A percentile compares a stretch with the other conserved stretches of the same genome.
Conservation (phyloP, 2,329 filamentous ascomycete genomes). For the Emergomyces africanus region DNA sequence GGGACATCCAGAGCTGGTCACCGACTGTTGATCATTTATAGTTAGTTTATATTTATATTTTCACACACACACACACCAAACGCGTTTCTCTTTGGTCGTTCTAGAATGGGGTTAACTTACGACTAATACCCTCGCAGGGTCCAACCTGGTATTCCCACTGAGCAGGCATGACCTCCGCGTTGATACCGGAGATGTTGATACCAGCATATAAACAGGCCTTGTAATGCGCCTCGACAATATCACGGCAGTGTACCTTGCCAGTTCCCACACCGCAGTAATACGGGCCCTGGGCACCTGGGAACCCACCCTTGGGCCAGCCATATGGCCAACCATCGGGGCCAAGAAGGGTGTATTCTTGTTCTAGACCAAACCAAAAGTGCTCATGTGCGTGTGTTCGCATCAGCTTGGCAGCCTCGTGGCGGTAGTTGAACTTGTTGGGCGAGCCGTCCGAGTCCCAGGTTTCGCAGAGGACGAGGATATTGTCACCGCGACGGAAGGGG, state of each 20-base stretch:
- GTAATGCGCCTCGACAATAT: constrained; percentile 94
- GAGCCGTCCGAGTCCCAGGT: constrained; percentile 89
- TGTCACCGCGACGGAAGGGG: constrained; percentile 78
- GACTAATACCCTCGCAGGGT: constrained; percentile 72
- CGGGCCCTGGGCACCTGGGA: constrained; percentile 82
- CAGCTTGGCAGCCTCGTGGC: constrained; percentile 77
- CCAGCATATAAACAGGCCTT: constrained; percentile 79
- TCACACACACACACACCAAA: background rate
- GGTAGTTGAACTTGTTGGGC: constrained; percentile 98
- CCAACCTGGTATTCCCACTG: constrained; percentile 99
- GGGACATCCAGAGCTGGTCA: constrained; percentile 90
- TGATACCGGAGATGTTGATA: constrained; percentile 93
- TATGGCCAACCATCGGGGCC: constrained; percentile 78
- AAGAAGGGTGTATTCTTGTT: constrained; percentile 94
- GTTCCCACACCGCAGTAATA: constrained; percentile 98
- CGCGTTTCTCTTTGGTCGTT: background rate
- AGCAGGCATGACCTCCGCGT: constrained; percentile 95
- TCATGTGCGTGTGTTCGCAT: constrained; percentile 77
- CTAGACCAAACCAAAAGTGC: constrained; percentile 93
- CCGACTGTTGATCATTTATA: constrained; percentile 50
- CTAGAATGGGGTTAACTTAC: constrained; percentile 40
- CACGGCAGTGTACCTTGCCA: constrained; percentile 94
- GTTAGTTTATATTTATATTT: constrained; percentile 12
- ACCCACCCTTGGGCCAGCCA: constrained; percentile 79
- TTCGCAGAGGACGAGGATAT: constrained; percentile 89